Evolutionary conservation across 192 early-diverging fungal genomes (phyloP).

Genomic region (Allomyces javanicus): DNA sequence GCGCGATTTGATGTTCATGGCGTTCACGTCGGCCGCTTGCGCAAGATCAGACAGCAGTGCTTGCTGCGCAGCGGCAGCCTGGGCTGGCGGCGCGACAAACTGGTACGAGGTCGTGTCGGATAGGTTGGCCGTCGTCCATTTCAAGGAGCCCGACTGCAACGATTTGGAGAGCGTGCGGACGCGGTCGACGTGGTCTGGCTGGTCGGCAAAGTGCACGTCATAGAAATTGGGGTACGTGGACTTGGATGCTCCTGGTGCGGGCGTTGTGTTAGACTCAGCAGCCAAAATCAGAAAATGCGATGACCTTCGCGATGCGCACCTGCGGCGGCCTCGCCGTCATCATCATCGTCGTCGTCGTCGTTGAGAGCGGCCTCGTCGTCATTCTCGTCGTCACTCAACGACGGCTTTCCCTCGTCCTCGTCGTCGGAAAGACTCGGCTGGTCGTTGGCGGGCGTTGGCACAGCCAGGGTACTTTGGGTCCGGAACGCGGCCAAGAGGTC

Average conservation of each 20-base stretch:
- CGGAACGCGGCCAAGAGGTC: neutral
- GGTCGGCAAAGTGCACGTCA: neutral
- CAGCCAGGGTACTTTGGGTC: neutral
- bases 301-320: conserved; percentile 15
- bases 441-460: too few species aligned
- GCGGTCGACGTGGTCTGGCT: conserved; percentile 5
- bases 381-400: conserved; percentile 2
- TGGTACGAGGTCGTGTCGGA: neutral
- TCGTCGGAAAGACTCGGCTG: too few species aligned
- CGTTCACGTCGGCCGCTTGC: conserved; percentile 11
- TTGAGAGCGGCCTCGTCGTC: conserved; percentile 1
- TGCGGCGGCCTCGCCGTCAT: conserved; percentile 10
- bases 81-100: neutral
- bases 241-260: conserved; percentile 1
- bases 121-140: neutral
- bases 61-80: too few species aligned
- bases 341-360: conserved; percentile 7
- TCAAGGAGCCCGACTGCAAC: neutral
- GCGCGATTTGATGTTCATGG: conserved; percentile 9
- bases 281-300: conserved; percentile 3
- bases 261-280: too few species aligned
- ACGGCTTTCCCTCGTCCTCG: neutral
- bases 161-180: conserved; percentile 5
- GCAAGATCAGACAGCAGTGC: neutral
- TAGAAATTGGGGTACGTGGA: conserved; percentile 1